Conservation (phyloP, 148 eudicot genomes). For the Rhododendron ovatum region DNA sequence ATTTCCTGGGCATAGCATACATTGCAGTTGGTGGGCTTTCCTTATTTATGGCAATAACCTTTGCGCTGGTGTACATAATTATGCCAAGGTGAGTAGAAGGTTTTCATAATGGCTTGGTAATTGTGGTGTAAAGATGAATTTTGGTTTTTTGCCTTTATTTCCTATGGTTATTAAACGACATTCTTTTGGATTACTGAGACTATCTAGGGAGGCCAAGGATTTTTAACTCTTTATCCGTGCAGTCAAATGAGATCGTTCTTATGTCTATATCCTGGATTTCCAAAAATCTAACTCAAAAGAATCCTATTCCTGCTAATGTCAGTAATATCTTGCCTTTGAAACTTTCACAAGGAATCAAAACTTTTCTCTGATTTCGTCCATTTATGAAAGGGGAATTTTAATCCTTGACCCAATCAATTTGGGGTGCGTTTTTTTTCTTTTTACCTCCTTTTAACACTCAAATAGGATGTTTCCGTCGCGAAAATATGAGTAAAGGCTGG, state of each 20-base stretch:
- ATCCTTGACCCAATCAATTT: not conserved
- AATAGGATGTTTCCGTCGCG: not conserved
- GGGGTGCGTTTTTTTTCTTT: no score
- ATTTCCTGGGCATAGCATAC: constrained; percentile 66
- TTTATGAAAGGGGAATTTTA: not conserved
- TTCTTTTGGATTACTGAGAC: not conserved
- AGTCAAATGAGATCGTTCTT: not conserved
- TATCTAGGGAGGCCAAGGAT: not conserved
- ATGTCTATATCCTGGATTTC: not conserved
- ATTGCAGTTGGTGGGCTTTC: constrained; percentile 64
- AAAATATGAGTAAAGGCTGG: not conserved
- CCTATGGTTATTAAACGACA: not conserved
- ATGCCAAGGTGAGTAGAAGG: constrained; percentile 56
- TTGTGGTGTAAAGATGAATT: not conserved
- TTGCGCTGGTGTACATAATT: constrained; percentile 48
- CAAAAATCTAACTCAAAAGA: not conserved
- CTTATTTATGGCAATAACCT: constrained; percentile 52
- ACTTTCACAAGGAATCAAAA: not conserved
- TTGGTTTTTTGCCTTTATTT: not conserved
- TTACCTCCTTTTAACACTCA: not conserved
- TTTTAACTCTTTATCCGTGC: not conserved
- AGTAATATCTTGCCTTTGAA: not conserved
- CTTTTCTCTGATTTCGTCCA: not conserved
- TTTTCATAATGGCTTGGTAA: not conserved
- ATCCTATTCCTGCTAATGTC: not conserved